Percentiles rank a stretch among this genome's conserved stretches.
Evolutionary conservation across 1,284 basidiomycete species (phyloP).

Genomic region (Cutaneotrichosporon cavernicola): DNA sequence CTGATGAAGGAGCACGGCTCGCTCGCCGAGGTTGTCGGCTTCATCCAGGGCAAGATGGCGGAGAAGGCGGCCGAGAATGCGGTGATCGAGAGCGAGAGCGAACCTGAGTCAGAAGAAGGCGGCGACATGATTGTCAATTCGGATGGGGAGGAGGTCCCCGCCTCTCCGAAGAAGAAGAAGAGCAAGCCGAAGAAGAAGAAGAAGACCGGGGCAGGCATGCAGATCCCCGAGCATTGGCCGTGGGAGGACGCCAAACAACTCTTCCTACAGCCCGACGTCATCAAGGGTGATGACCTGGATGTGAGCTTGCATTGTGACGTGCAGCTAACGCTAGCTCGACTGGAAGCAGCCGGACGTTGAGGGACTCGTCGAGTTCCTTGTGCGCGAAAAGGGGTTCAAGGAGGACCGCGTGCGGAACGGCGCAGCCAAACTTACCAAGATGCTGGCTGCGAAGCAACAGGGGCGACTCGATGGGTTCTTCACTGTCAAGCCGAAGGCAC

Average conservation of each 20-base stretch:
- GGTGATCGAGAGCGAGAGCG: constrained; percentile 32
- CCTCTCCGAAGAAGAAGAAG: constrained; percentile 38
- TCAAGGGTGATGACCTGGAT: constrained; percentile 81
- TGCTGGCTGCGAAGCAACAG: constrained; percentile 88
- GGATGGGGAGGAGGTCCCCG: constrained; percentile 37
- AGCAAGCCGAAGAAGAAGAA: constrained; percentile 46
- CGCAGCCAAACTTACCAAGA: constrained; percentile 86
- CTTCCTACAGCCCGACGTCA: constrained; percentile 85
- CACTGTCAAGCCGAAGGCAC: constrained; percentile 63
- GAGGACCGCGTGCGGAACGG: constrained; percentile 96
- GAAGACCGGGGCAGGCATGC: constrained; percentile 65
- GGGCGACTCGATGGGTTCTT: constrained; percentile 96
- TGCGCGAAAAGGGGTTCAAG: constrained; percentile 94
- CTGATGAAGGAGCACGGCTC: constrained; percentile 82
- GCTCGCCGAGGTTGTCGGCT: constrained; percentile 75
- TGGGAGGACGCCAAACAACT: constrained; percentile 92
- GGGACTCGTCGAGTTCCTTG: constrained; percentile 90
- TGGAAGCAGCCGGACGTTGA: constrained; percentile 94
- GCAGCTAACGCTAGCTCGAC: constrained; percentile 64
- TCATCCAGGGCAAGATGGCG: constrained; percentile 73
- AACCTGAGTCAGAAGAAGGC: constrained; percentile 46
- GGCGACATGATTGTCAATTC: constrained; percentile 29
- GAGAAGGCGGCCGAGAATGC: constrained; percentile 53
- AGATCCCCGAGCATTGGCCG: constrained; percentile 90
- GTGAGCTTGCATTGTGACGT: constrained; percentile 53